Evolutionary conservation across 352 stramenopile genomes (phyloP), one percentile per base, ranked within the genome.

Genomic region (Thalassiosira mediterranea): DNA sequence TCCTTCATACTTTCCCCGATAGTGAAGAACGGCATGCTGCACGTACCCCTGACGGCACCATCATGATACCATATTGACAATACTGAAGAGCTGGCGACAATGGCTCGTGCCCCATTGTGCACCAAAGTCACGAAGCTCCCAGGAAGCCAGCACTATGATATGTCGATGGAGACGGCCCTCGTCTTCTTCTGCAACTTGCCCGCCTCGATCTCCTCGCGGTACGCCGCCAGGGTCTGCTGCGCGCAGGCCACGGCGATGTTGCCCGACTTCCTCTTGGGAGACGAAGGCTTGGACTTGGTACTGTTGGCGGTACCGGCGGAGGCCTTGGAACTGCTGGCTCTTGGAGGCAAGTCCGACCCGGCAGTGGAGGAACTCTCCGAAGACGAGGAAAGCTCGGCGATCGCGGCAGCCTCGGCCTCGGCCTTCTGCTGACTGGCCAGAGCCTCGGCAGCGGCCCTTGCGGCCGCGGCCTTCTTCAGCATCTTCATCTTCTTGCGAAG

Each of bases 401-500:
- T 26, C 51, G 23, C 29, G 1, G 13, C 44, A 19, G 31, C 23
- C 58, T 44, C 19, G 25, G 15, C 25, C 21, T 46, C 10, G 3
- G 57, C 57, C 57, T 56, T 53, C 37, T 56, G 34, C 37, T 44
- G 37, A 15, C 8, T 61, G 15, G 60, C 29, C 13, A 84, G 46
- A 11, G 57, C 47, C n/a, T 71, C 31, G 4, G 72, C 64, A 17
- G 70, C 64, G 7, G 64, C 71, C 3, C 54, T 47, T 1, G 76
- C 72, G 5, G 72, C 81, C n/a, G 78, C 64, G 44, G 76, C 76
- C 38, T 88, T 88, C 44, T 86, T 88, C 67, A 83, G 51, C 32
- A 74, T 70, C 58, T 84, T 86, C 21, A 86, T 46, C 60, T 82
- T 83, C 64, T 83, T 88, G 7, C 81, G 67, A n/a, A 70, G 58